Conservation (phyloP, 768 basidiomycete species). For the Mycena chlorophos region DNA sequence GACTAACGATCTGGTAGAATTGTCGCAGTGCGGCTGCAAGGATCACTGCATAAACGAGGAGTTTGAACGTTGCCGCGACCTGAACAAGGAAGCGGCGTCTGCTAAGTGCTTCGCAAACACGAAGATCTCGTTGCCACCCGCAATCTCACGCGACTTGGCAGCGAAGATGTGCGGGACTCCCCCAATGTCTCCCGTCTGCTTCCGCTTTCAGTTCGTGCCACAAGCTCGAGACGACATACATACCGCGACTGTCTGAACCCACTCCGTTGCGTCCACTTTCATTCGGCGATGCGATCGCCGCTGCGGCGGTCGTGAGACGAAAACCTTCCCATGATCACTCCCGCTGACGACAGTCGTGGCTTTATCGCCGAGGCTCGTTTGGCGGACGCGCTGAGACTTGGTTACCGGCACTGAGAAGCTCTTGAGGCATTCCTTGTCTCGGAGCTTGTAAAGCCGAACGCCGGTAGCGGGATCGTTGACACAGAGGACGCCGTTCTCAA, state of each 20-base stretch:
- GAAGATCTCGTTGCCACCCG: constrained; percentile 5
- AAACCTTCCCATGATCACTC: constrained; percentile 21
- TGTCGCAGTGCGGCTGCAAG: not conserved
- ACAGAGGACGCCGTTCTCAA: constrained; percentile 14
- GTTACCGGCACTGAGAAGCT: not conserved
- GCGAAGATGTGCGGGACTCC: constrained; percentile 9
- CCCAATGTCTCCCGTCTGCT: constrained; percentile 1
- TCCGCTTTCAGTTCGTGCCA: not conserved
- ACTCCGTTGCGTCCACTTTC: not conserved
- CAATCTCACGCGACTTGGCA: constrained; percentile 4
- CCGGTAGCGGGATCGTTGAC: constrained; percentile 7
- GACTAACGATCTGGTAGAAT: not conserved
- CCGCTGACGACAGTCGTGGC: constrained; percentile 13
- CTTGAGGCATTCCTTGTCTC: not conserved
- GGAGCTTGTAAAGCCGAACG: constrained; percentile 1
- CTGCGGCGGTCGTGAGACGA: constrained; percentile 10
- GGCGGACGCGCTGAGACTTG: constrained; percentile 4
- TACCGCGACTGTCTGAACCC: constrained; percentile 12
- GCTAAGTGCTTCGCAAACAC: not conserved
- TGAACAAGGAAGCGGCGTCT: not conserved
- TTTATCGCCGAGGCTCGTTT: constrained; percentile 12
- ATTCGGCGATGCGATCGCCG: constrained; percentile 2
- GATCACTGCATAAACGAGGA: not conserved
- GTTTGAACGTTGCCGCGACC: not conserved
- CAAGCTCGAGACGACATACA: not conserved